Evolutionary conservation across 768 basidiomycete genomes (phyloP).

Genomic region (Boletus sensibilis): DNA sequence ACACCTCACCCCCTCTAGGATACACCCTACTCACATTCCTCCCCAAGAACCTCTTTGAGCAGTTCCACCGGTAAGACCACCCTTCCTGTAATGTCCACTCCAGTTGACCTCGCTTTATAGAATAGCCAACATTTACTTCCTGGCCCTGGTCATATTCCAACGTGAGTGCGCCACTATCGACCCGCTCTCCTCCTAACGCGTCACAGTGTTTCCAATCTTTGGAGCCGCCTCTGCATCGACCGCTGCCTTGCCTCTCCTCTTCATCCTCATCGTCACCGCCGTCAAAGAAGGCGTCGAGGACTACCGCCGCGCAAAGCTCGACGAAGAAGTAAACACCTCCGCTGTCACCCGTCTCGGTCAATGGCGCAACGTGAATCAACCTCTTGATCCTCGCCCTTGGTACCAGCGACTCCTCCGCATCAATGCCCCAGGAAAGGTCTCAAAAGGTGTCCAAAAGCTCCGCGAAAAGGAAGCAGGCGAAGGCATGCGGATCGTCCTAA

Average conservation of each 20-base stretch:
- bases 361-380: conserved; percentile 90
- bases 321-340: conserved; percentile 94
- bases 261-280: conserved; percentile 86
- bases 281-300: conserved; percentile 97
- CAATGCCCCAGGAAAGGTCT: conserved; percentile 70
- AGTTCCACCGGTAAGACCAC: conserved; percentile 74
- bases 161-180: conserved; percentile 38
- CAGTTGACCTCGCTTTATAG: conserved; percentile 34
- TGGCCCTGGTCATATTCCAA: conserved; percentile 79
- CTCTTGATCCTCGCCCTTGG: conserved; percentile 71
- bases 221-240: conserved; percentile 82
- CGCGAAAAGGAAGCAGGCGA: conserved; percentile 78
- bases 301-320: conserved; percentile 82
- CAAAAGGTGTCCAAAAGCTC: conserved; percentile 82
- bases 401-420: conserved; percentile 70
- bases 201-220: conserved; percentile 82
- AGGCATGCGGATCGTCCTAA: conserved; percentile 63
- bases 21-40: conserved; percentile 90
- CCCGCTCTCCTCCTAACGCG: conserved; percentile 10
- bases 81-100: not conserved
- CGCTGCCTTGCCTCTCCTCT: conserved; percentile 80
- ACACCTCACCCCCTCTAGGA: conserved; percentile 44
- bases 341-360: conserved; percentile 86
- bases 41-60: conserved; percentile 93
- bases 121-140: conserved; percentile 91